Evolutionary conservation across 192 early-diverging fungal genomes (phyloP), one percentile per base, ranked within the genome.

Genomic region (Mortierella hygrophila): DNA sequence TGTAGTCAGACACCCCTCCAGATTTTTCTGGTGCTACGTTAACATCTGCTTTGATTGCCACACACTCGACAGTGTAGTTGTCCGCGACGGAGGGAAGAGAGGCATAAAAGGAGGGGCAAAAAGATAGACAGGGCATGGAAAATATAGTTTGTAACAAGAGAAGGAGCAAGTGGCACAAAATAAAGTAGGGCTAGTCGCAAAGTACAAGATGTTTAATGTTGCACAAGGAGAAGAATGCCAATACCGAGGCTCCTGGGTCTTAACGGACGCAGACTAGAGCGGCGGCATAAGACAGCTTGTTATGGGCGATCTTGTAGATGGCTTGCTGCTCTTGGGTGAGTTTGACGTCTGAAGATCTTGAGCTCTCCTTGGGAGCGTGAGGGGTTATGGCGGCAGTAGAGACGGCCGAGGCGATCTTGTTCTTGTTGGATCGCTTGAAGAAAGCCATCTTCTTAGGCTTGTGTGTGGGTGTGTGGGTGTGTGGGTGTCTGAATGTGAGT

Each of bases 381-480:
- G 76, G 76, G 16, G 76, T 40, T 40, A 3, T 40, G 6, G 38
- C 6, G 38, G 6, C 38, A 3, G 38, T 3, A 40, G 68, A 35
- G 18, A 35, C 40, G 23, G 68, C 68, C 32, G 76, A 78, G 41
- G 68, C 16, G 68, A 65, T 29, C 75, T 76, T 78, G 76, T 70
- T 70, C 76, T 78, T 78, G 35, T 70, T 78, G 44, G 47, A 70
- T 18, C 41, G 40, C 76, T 78, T 78, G 76, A 78, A 78, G 76
- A 78, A 29, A 38, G 68, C 26, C 68, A 78, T 5, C 70, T 8
- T 26, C 54, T 47, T 46, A 13, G 26, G 6, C 35, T 68, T 65
- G 29, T 65, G 60, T 57, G 3, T 32, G 49, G 3, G 49, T 6
- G 35, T 20, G 4, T 20, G 32, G 0, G 3, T 18, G 35, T n/a